phyloP scores from a whole-genome alignment of 1,284 basidiomycete genomes.

The Chalciporus sp. region DNA sequence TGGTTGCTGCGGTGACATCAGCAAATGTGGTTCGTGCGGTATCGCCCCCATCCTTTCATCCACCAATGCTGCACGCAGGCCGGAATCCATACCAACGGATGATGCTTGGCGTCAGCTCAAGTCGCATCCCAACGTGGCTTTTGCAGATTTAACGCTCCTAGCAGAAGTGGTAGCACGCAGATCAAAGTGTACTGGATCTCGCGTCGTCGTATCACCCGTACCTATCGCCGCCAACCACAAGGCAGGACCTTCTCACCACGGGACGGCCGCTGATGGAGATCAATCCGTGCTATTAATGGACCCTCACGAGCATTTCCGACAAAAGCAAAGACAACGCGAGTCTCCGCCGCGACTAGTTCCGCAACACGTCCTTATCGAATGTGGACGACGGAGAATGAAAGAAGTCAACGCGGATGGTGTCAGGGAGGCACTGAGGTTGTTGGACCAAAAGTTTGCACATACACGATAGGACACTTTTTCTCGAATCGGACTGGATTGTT shows the following conservation, averaged over 20 bases:
- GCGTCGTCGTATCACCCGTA: conserved; percentile 64
- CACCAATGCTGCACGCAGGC: conserved; percentile 23
- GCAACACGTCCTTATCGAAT: conserved; percentile 60
- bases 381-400: conserved; percentile 61
- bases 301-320: conserved; percentile 54
- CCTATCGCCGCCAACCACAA: conserved; percentile 49
- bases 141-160: conserved; percentile 78
- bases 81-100: conserved; percentile 75
- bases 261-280: conserved; percentile 17
- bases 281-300: conserved; percentile 50
- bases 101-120: conserved; percentile 87
- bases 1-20: conserved; percentile 37
- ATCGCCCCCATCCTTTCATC: conserved; percentile 36
- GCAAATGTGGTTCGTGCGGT: conserved; percentile 34
- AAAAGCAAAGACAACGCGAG: conserved; percentile 44
- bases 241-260: conserved; percentile 18
- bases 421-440: conserved; percentile 72
- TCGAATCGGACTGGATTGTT: not conserved
- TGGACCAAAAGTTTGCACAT: conserved; percentile 69
- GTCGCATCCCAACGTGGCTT: conserved; percentile 85
- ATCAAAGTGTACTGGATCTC: conserved; percentile 76
- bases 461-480: conserved; percentile 21
- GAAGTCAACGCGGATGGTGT: conserved; percentile 81
- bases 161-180: conserved; percentile 87
- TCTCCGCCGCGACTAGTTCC: conserved; percentile 58